phyloP scores from a whole-genome alignment of 306 rosid species.

The Cucurbita ficifolia region DNA sequence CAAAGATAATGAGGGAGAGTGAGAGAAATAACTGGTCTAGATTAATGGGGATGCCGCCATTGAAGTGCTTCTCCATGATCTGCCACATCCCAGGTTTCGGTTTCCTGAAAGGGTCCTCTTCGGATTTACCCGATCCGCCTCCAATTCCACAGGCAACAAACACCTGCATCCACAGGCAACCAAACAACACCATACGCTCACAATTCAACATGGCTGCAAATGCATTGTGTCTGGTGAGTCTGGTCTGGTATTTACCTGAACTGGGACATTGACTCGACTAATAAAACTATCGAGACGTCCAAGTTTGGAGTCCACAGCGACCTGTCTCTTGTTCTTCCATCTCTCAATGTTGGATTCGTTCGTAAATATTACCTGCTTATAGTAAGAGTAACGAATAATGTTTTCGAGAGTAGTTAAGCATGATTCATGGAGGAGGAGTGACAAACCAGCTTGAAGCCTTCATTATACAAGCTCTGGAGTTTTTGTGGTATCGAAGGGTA shows the following conservation, averaged over 20 bases:
- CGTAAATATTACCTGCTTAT: conserved; percentile 70
- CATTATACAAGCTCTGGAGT: conserved; percentile 55
- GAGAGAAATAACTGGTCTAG: conserved; percentile 50
- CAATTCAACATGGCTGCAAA: not conserved
- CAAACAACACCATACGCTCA: not conserved
- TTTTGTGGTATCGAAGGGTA: conserved; percentile 68
- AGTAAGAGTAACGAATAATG: not conserved
- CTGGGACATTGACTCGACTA: conserved; percentile 57
- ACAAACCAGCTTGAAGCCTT: conserved; percentile 88
- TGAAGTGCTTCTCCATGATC: conserved; percentile 68
- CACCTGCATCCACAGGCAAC: conserved; percentile 37
- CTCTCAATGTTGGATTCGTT: conserved; percentile 94
- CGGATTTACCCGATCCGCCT: conserved; percentile 40
- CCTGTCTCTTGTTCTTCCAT: conserved; percentile 84
- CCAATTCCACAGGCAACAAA: conserved; percentile 91
- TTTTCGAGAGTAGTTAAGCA: not conserved
- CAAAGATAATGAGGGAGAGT: conserved; percentile 3
- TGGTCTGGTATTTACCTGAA: conserved; percentile 40
- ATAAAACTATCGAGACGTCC: conserved; percentile 80
- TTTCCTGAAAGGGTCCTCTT: conserved; percentile 64
- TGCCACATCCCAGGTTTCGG: conserved; percentile 90
- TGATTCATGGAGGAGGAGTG: conserved; percentile 6
- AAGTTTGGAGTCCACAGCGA: conserved; percentile 81
- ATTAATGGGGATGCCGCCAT: conserved; percentile 62
- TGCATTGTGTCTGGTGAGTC: not conserved